These are phyloP conservation scores for Ampelomyces quisqualis DNA, from an alignment of 2,329 filamentous ascomycete species.

Conservation along the genomic window DNA sequence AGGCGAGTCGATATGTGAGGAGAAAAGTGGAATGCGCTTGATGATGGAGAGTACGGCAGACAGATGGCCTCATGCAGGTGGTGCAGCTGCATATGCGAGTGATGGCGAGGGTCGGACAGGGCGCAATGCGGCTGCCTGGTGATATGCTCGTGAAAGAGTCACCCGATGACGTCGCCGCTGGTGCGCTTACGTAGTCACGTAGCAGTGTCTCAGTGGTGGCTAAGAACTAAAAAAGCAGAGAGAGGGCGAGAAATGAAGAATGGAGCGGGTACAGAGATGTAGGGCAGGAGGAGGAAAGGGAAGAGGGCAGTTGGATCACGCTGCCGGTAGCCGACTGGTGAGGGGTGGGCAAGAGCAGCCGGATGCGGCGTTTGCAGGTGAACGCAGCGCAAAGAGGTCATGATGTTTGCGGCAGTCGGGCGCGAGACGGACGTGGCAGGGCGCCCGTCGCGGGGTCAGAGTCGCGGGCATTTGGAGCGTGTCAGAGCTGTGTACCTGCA, in stretches of 20 bases:
- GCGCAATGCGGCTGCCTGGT: slow-evolving; percentile 31
- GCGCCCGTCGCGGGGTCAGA: too few relatives aligned
- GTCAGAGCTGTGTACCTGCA: too few relatives aligned
- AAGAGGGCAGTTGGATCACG: neutral
- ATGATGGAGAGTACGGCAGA: slow-evolving; percentile 3
- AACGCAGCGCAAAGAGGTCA: too few relatives aligned
- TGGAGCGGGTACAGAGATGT: too few relatives aligned
- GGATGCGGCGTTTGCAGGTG: slow-evolving; percentile 1
- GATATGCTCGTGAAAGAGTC: slow-evolving; percentile 22
- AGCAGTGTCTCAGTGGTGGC: slow-evolving; percentile 13
- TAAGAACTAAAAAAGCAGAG: slow-evolving; percentile 1
- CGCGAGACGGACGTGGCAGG: too few relatives aligned
- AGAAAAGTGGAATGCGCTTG: neutral
- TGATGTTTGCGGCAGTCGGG: too few relatives aligned
- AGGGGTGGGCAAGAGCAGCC: neutral
- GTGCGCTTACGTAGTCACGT: slow-evolving; percentile 19
- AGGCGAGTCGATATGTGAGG: neutral
- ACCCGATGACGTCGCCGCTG: slow-evolving; percentile 35
- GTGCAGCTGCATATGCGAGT: slow-evolving; percentile 22
- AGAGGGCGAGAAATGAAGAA: slow-evolving; percentile 1
- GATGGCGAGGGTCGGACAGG: slow-evolving; percentile 13
- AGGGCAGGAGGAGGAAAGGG: slow-evolving; percentile 4
- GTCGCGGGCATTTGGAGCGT: too few relatives aligned
- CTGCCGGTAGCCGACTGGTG: neutral
- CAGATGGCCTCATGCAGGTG: slow-evolving; percentile 15